Base-by-base conservation (phyloP, 2,329 filamentous ascomycete genomes). In the Alternaria infectoria region DNA sequence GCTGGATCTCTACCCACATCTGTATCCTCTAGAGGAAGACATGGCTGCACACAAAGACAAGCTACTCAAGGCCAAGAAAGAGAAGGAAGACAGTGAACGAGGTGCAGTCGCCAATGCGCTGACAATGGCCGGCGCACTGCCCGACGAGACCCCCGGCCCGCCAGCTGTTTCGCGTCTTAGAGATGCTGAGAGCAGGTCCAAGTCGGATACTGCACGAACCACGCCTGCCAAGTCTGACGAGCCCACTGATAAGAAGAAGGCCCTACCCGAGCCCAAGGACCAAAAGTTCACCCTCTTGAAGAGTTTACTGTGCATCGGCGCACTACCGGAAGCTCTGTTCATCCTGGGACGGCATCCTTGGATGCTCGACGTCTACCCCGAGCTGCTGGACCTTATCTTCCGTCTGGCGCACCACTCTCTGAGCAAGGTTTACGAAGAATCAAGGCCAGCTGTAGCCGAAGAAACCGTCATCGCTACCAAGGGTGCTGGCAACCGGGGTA, bases 291-390 rank as follows among this genome's bases (percentile, higher is more conserved):
- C 90, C 47, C 84, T 99, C 1, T 85, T 99, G 21, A 93, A 91
- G 67, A 93, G 93, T 70, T 85, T 99, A 15, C 86, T 99, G 3
- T 92, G 92, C 5, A 96, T 97, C 61, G 96, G 96, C 44, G 95
- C 96, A 26, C 85, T 99, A 32, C 96, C 96, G 0, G 96, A 99
- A 80, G 90, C 96, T 2, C 85, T 99, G 2, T 98, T 95, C 78
- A 92, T 99, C 59, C 87, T 97, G 8, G 95, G 95, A 32, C 90
- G 91, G 57, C 97, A 97, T 72, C 93, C 93, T 13, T 99, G 96
- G 94, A 86, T 99, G 51, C 87, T 93, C 11, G 93, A 97, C 62
- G 88, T 90, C 5, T 95, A 92, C 68, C 90, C 92, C 1, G 93
- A 97, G 49, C 86, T 98, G 11, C 87, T 93, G 3, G 89, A 92